These are phyloP conservation scores for Lepiota venenata DNA, from an alignment of 768 basidiomycete genomes.

Conservation along the genomic window DNA sequence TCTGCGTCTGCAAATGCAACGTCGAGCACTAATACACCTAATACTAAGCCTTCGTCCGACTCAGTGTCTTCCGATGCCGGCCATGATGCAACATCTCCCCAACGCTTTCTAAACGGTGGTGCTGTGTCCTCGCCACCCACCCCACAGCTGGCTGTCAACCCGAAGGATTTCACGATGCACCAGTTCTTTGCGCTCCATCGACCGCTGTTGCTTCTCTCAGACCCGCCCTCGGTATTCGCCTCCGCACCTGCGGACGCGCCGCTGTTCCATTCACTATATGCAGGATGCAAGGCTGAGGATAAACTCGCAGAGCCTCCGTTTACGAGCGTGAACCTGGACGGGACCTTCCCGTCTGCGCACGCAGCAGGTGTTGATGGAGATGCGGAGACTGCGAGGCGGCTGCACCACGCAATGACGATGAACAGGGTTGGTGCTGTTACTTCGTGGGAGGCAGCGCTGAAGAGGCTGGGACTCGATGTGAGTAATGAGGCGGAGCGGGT, in stretches of 20 bases:
- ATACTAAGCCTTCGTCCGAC: slow-evolving; percentile 5
- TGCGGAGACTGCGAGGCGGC: slow-evolving; percentile 74
- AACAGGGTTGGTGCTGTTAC: slow-evolving; percentile 57
- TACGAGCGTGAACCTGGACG: slow-evolving; percentile 17
- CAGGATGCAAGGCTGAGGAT: slow-evolving; percentile 14
- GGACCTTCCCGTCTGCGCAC: slow-evolving; percentile 27
- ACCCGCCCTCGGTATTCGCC: slow-evolving; percentile 53
- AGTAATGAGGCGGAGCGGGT: slow-evolving; percentile 47
- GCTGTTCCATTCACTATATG: slow-evolving; percentile 9
- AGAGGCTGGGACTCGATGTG: slow-evolving; percentile 58
- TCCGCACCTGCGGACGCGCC: slow-evolving; percentile 25
- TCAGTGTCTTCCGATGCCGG: slow-evolving; percentile 2
- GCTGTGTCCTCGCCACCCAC: slow-evolving; percentile 7
- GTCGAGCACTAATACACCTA: slow-evolving; percentile 9
- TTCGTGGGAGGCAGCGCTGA: slow-evolving; percentile 68
- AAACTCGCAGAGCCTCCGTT: slow-evolving; percentile 15
- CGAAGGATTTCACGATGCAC: slow-evolving; percentile 75
- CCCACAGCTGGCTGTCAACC: slow-evolving; percentile 53
- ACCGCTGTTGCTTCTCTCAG: slow-evolving; percentile 67
- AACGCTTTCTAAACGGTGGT: slow-evolving; percentile 6
- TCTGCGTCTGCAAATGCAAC: slow-evolving; percentile 7
- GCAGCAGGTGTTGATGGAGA: slow-evolving; percentile 66
- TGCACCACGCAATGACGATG: slow-evolving; percentile 73
- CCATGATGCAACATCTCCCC: slow-evolving; percentile 17
- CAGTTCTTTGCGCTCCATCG: slow-evolving; percentile 84